A percentile compares a stretch with the other conserved stretches of the same genome.
Conservation (phyloP, 192 early-diverging fungal genomes). For the Powellomyces hirtus region DNA sequence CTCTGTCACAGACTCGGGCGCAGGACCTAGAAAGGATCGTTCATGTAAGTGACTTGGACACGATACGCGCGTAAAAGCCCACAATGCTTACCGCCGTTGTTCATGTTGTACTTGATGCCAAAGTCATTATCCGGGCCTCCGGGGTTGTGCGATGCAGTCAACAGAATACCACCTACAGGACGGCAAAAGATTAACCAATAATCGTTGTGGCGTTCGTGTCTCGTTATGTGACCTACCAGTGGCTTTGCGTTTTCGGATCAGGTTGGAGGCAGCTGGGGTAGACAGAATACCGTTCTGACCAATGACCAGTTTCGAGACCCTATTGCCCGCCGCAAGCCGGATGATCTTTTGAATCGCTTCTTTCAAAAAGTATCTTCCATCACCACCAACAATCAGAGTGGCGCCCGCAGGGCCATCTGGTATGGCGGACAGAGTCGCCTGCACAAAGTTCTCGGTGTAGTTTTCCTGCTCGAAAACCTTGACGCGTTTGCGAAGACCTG, state of each 20-base stretch:
- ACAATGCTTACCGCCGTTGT: constrained; percentile 74
- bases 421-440: constrained; percentile 79
- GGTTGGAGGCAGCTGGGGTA: constrained; percentile 92
- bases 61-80: background rate
- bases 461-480: constrained; percentile 90
- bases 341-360: constrained; percentile 89
- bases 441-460: constrained; percentile 98
- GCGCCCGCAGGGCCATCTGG: constrained; percentile 74
- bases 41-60: background rate
- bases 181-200: background rate
- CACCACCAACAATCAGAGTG: constrained; percentile 91
- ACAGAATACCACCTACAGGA: constrained; percentile 80
- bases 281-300: constrained; percentile 91
- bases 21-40: constrained; percentile 60
- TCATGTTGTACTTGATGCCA: constrained; percentile 97
- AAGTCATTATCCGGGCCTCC: constrained; percentile 97
- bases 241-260: constrained; percentile 85
- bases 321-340: constrained; percentile 78
- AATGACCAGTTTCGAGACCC: constrained; percentile 80
- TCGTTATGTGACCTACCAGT: constrained; percentile 73
- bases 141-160: constrained; percentile 99
- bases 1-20: constrained; percentile 93
- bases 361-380: constrained; percentile 86
- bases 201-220: no score
- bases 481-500: constrained; percentile 92